A percentile compares a stretch with the other conserved stretches of the same genome.
phyloP scores from a whole-genome alignment of 805 yeast genomes.

The Saturnispora serradocipensis region DNA sequence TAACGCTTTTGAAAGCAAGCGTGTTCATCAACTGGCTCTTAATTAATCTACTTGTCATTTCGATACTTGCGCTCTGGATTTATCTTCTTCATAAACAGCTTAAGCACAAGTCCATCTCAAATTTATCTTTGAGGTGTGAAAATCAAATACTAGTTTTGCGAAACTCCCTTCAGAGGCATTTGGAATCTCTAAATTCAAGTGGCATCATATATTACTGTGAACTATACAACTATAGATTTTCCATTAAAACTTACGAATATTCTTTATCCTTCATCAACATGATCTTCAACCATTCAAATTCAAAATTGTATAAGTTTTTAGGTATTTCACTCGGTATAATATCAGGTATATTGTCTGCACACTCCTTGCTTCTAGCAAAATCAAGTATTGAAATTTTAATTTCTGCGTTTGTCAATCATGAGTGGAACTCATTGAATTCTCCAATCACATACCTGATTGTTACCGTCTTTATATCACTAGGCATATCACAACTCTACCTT shows the following conservation, averaged over 20 bases:
- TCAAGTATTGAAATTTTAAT: conserved; percentile 64
- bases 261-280: background rate
- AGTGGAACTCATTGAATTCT: conserved; percentile 26
- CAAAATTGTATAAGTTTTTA: conserved; percentile 25
- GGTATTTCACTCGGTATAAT: conserved; percentile 61
- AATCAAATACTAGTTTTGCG: background rate
- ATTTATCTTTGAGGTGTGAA: background rate
- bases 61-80: conserved; percentile 25
- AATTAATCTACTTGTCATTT: conserved; percentile 27
- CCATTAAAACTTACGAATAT: conserved; percentile 12
- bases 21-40: conserved; percentile 53
- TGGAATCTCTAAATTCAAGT: conserved; percentile 5
- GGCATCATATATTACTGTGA: background rate
- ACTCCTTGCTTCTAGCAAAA: conserved; percentile 78
- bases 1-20: conserved; percentile 31
- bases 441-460: conserved; percentile 43
- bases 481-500: conserved; percentile 62
- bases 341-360: conserved; percentile 77
- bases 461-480: conserved; percentile 46
- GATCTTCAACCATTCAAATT: background rate
- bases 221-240: background rate
- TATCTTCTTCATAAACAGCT: conserved; percentile 12
- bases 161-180: background rate
- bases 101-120: background rate
- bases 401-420: conserved; percentile 30